Percentiles rank a stretch among this genome's conserved stretches.
These are phyloP conservation scores for Conoideocrella luteorostrata DNA, from an alignment of 2,329 filamentous ascomycete species.

Conservation along the genomic window DNA sequence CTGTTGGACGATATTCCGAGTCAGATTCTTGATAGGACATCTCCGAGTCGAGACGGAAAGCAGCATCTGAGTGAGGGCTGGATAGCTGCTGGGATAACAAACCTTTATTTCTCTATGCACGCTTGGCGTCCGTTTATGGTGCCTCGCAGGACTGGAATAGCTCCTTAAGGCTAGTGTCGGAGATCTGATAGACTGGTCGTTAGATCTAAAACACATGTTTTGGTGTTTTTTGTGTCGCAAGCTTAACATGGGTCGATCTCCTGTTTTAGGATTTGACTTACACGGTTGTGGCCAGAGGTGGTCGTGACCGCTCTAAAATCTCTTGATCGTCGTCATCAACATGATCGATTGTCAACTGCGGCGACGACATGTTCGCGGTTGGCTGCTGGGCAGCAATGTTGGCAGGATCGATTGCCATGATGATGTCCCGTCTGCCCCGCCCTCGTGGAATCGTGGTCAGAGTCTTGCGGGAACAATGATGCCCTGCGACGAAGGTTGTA, in stretches of 20 bases:
- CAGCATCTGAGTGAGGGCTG: conserved; percentile 3
- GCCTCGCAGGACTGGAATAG: conserved; percentile 49
- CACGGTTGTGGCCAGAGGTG: conserved; percentile 28
- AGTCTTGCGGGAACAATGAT: neutral
- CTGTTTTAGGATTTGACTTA: conserved; percentile 27
- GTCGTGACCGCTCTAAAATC: conserved; percentile 14
- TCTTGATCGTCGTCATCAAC: conserved; percentile 14
- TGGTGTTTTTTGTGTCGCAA: no score
- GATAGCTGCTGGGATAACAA: neutral
- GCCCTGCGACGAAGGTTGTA: neutral
- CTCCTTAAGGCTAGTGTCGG: conserved; percentile 32
- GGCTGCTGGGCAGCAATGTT: neutral
- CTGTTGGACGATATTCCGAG: conserved; percentile 33
- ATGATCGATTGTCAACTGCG: conserved; percentile 22
- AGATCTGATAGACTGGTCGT: conserved; percentile 34
- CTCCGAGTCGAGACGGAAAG: neutral
- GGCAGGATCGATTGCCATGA: conserved; percentile 1
- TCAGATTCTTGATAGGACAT: neutral
- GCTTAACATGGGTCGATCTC: neutral
- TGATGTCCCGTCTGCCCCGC: neutral
- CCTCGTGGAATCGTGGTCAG: neutral
- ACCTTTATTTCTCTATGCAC: conserved; percentile 54
- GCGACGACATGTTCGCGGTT: conserved; percentile 15
- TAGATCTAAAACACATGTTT: no score
- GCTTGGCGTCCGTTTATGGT: conserved; percentile 52